Base-by-base conservation (phyloP, 306 rosid species). In the Prunus kanzakura region DNA sequence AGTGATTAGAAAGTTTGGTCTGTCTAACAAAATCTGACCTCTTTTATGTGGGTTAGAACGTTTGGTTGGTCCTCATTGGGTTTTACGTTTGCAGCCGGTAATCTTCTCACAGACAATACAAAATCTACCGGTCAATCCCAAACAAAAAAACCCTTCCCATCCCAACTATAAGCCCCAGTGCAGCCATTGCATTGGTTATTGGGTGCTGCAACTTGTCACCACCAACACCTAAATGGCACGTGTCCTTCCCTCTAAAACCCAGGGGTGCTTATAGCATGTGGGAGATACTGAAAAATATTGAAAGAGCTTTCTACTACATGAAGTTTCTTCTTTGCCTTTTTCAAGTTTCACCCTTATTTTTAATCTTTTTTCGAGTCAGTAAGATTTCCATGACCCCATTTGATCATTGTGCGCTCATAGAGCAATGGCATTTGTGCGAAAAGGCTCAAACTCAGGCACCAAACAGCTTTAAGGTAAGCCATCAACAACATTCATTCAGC, bases 81-180 rank as follows among this genome's bases (percentile, higher is more conserved):
- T 35, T 57, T 55, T 70, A 72, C 78, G 30, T 11, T 69, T 71
- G 51, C 63, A 63, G 29, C 76, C 87, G 50, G 60, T 79, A 76
- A 65, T 60, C 16, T 54, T 4, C 52, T 14, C 45, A 6, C 20
- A 25, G 1, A 13, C 25, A 69, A 45, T 20, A 38, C 72, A 54
- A 51, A 80, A 83, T 76, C 87, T 83, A 79, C 81, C 87, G 81
- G 87, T 83, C 87, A 83, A 74, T 71, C 64, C 50, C 78, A 57
- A 27, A 57, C 68, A 65, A 70, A 41, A 79, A 52, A 72, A 35
- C 56, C 65, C 67, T 64, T 60, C 9, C 18, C 6, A 52, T 43
- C 62, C 54, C 74, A 68, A 68, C 77, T 41, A 71, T 63, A 78
- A 69, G 71, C 68, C 74, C 64, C 23, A 3, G n/a, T 68, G 51